Conservation (phyloP, 176 grass and related monocot genomes). For the Triticum urartu region DNA sequence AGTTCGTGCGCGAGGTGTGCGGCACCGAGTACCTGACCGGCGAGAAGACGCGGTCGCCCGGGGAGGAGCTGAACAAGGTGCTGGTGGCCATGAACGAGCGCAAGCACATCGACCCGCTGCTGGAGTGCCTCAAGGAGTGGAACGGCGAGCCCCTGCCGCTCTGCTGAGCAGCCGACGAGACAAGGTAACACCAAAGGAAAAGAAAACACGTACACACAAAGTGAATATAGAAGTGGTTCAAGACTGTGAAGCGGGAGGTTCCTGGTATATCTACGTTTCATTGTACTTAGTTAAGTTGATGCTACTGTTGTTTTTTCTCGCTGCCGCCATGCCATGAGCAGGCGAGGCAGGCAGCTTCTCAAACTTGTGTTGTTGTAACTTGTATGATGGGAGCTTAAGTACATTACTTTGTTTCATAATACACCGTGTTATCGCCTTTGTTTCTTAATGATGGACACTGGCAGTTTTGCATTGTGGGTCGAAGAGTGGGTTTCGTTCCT, state of each 20-base stretch:
- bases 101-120: constrained; percentile 76
- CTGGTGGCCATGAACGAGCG: constrained; percentile 74
- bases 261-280: constrained; percentile 20
- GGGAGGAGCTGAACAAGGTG: constrained; percentile 80
- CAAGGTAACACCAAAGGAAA: constrained; percentile 1
- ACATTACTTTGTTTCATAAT: constrained; percentile 43
- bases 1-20: constrained; percentile 68
- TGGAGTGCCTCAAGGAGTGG: constrained; percentile 82
- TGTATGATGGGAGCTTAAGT: constrained; percentile 31
- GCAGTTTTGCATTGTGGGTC: not conserved
- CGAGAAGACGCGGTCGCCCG: constrained; percentile 71
- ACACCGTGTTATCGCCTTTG: not conserved
- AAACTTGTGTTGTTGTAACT: constrained; percentile 34
- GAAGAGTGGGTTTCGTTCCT: not conserved
- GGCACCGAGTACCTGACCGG: constrained; percentile 68
- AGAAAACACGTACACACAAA: constrained; percentile 21
- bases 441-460: not conserved
- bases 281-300: constrained; percentile 30
- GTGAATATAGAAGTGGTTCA: constrained; percentile 14
- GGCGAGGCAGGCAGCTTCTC: constrained; percentile 20
- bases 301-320: constrained; percentile 17
- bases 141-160: constrained; percentile 79
- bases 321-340: constrained; percentile 26
- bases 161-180: constrained; percentile 27
- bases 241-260: constrained; percentile 25